A percentile compares a stretch with the other conserved stretches of the same genome.
Conservation (phyloP, 306 rosid species). For the Gastrolobium bilobum region DNA sequence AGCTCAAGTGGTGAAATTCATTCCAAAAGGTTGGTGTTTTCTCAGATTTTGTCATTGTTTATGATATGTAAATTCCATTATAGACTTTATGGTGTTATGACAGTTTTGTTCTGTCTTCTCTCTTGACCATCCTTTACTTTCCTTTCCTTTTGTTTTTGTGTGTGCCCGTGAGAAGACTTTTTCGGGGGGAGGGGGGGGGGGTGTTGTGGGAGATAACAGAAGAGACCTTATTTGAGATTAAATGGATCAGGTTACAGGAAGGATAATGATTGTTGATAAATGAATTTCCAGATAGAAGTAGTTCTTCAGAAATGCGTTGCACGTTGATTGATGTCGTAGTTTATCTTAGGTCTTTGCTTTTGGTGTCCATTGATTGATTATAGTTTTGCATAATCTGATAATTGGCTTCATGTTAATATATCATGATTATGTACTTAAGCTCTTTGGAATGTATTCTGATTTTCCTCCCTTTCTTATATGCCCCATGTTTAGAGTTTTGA, state of each 20-base stretch:
- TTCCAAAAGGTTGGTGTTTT: constrained; percentile 61
- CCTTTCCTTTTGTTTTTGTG: constrained; percentile 29
- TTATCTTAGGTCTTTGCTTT: constrained; percentile 28
- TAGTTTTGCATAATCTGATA: constrained; percentile 30
- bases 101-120: constrained; percentile 16
- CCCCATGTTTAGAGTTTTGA: background rate
- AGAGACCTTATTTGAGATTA: constrained; percentile 3
- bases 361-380: background rate
- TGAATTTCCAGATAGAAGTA: constrained; percentile 18
- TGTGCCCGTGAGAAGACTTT: constrained; percentile 1
- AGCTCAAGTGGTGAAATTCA: constrained; percentile 43
- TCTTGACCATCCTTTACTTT: background rate
- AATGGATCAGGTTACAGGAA: background rate
- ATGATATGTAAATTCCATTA: background rate
- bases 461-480: constrained; percentile 4
- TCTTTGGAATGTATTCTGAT: background rate
- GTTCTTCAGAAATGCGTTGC: constrained; percentile 17
- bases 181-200: background rate
- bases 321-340: constrained; percentile 7
- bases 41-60: constrained; percentile 16
- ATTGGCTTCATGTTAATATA: constrained; percentile 2
- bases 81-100: constrained; percentile 34
- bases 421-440: constrained; percentile 8
- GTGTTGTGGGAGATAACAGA: constrained; percentile 9
- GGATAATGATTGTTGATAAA: constrained; percentile 26